Evolutionary conservation across 257 asterid genomes (phyloP), one percentile per base, ranked within the genome.

Genomic region (Leonotis leonurus): DNA sequence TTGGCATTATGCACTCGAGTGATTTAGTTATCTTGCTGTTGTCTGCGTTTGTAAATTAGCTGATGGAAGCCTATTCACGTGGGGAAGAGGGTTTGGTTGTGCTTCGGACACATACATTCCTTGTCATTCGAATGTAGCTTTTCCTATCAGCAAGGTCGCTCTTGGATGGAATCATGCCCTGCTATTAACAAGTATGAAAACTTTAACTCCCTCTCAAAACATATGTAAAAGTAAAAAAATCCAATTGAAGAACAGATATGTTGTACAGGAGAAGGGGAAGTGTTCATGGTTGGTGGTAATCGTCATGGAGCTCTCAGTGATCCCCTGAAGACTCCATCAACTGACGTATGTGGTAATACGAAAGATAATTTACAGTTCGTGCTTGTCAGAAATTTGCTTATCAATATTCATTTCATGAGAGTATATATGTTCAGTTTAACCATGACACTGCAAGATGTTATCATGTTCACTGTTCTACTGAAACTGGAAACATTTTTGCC

Each of bases 131-230:
- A 57, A 78, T 54, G 29, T 67, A 37, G 64, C 66, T 27, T 75
- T 73, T 45, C 65, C 73, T 43, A 56, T 89, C 74, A 29, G 60
- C 39, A 67, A 76, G 27, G 86, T 79, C 50, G 91, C 94, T 43
- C 65, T 93, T 16, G 99, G 99, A 50, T 93, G 99, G 97, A 89
- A 84, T 64, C 96, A 93, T 73, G 94, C 88, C 30, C 74, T 93
- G 41, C 70, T 80, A 30, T 73, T 83, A 62, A 71, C 91, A 37
- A 78, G 99, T 89, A 76, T 24, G 65, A 5, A 37, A 17, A 13
- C 11, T 21, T 55, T 29, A 20, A 55, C 37, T 8, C 50, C 44
- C 46, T 55, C 20, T 37, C 36, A n/a, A 36, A 56, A 13, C n/a
- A 20, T 49, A 61, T 16, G 16, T 22, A 65, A 16, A 43, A 6